Percentiles rank a stretch among this genome's conserved stretches.
phyloP scores from a whole-genome alignment of 768 basidiomycete species.

The Kwoniella mangroviensis region DNA sequence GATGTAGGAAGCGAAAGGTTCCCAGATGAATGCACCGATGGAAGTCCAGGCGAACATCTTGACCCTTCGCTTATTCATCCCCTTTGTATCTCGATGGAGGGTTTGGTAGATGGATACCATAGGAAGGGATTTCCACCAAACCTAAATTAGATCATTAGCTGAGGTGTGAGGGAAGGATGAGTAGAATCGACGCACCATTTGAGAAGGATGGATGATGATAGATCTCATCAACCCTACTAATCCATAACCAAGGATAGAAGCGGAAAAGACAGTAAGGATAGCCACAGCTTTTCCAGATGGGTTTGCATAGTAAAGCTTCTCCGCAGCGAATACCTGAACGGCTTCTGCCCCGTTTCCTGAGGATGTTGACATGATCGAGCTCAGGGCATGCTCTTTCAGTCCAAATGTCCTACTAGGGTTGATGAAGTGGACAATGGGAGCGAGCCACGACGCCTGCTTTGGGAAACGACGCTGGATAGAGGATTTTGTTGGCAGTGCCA shows the following conservation, averaged over 20 bases:
- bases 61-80: not conserved
- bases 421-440: not conserved
- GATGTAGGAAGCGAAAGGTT: not conserved
- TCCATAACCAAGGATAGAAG: not conserved
- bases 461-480: not conserved
- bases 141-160: not conserved
- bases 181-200: not conserved
- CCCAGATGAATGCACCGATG: not conserved
- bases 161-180: not conserved
- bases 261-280: slow-evolving; percentile 1
- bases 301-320: not conserved
- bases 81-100: not conserved
- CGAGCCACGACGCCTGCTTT: not conserved
- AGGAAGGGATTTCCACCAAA: not conserved
- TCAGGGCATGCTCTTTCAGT: not conserved
- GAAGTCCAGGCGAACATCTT: slow-evolving; percentile 2
- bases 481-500: not conserved
- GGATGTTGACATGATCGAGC: not conserved
- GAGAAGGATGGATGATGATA: not conserved
- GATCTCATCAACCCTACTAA: not conserved
- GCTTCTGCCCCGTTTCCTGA: not conserved
- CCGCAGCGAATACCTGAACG: not conserved
- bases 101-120: not conserved
- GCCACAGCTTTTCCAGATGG: not conserved
- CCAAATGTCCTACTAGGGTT: not conserved